Conservation (phyloP, 2,329 filamentous ascomycete species). For the Aspergillus tanneri region DNA sequence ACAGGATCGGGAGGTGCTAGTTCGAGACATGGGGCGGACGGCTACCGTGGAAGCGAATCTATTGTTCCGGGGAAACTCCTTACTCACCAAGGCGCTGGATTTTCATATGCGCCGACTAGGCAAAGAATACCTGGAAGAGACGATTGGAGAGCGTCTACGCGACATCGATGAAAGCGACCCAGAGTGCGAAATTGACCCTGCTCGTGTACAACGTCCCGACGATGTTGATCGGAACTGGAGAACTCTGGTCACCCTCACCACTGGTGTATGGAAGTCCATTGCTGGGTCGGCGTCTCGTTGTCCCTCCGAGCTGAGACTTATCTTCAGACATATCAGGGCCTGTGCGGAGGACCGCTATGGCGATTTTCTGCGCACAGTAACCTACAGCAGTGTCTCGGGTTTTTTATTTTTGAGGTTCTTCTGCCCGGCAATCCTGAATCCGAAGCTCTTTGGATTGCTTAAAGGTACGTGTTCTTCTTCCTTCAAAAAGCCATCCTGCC, state of each 20-base stretch:
- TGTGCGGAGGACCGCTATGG: conserved; percentile 94
- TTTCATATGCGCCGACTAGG: conserved; percentile 93
- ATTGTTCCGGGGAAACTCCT: conserved; percentile 89
- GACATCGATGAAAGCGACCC: conserved; percentile 89
- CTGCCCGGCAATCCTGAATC: conserved; percentile 92
- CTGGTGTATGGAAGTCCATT: conserved; percentile 82
- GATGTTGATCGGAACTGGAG: conserved; percentile 83
- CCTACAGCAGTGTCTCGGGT: conserved; percentile 91
- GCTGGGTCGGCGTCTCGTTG: conserved; percentile 70
- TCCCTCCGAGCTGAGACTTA: conserved; percentile 76
- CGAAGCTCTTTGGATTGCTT: conserved; percentile 85
- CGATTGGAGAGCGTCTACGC: conserved; percentile 77
- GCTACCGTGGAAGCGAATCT: conserved; percentile 81
- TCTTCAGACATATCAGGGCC: conserved; percentile 86
- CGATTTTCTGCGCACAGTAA: conserved; percentile 83
- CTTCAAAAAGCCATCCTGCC: background rate
- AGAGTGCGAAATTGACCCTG: conserved; percentile 93
- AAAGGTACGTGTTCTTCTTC: conserved; percentile 51
- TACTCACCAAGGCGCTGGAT: conserved; percentile 90
- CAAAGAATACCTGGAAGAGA: conserved; percentile 87
- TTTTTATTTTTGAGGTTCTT: conserved; percentile 95
- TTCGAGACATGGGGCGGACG: conserved; percentile 63
- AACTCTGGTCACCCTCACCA: conserved; percentile 71
- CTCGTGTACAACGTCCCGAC: conserved; percentile 64
- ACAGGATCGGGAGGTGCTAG: conserved; percentile 59